Base-by-base conservation (phyloP, 345 rosid genomes). In the Limnanthes douglasii region DNA sequence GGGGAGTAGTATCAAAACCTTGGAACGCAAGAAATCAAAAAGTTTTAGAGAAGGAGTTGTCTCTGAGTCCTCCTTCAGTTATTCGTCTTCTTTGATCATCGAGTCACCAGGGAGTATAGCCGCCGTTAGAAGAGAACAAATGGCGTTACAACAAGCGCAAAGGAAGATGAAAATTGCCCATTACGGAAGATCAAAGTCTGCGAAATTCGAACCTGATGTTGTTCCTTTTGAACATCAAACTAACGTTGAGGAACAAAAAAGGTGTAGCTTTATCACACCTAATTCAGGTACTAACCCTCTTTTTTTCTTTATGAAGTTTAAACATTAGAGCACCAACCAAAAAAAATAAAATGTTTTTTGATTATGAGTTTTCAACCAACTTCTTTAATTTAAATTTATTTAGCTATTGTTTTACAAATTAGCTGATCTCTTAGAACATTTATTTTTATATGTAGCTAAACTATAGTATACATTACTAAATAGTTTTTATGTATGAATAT, bases 91-190 rank as follows among this genome's bases (percentile, higher is more conserved):
- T 11, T 14, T 62, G 61, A 53, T 65, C 18, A 26, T 65, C 8
- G 67, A 70, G 46, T 34, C 72, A 0, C 84, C 78, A 0, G 84
- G 84, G 25, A 70, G 78, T 46, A 59, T 74, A 22, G 84, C 84
- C 5, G 75, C 72, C 0, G 72, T 59, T n/a, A 64, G 84, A 31
- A 74, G 73, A 56, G 72, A 74, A 37, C 78, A 64, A 30, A 50
- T 70, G 64, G 75, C 84, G 1, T 56, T 66, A 32, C 68, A 70
- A 37, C 59, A 70, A 15, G 75, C 75, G 4, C 72, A 67, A 16
- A 66, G 78, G 17, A 74, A 70, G 57, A 64, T 74, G 78, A 60
- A 43, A 46, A 67, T 65, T 37, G 78, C 84, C 16, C 84, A 70
- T 39, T 74, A 74, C 21, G 78, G 84, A 34, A 61, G 78, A 51